These are phyloP conservation scores for Dillenia suffruticosa DNA, from an alignment of 164 flowering plant species.

Conservation along the genomic window DNA sequence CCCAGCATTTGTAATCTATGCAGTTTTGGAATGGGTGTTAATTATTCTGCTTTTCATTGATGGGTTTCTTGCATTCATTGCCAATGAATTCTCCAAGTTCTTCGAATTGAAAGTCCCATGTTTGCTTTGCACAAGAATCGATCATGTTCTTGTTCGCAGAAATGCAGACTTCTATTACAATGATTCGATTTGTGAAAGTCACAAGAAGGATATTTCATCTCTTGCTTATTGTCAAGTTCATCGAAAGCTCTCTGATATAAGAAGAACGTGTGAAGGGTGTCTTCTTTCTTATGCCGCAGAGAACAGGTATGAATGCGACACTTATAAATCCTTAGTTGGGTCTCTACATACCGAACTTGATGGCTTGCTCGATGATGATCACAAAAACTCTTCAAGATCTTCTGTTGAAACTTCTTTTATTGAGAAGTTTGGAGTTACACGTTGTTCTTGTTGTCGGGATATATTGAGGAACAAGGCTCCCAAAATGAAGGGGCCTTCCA, in stretches of 20 bases:
- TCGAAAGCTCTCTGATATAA: conserved; percentile 57
- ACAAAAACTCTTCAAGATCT: conserved; percentile 22
- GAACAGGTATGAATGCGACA: conserved; percentile 48
- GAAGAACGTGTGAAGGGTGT: conserved; percentile 73
- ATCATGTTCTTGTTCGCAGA: conserved; percentile 43
- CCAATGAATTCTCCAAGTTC: conserved; percentile 55
- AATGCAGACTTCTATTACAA: conserved; percentile 54
- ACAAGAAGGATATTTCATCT: conserved; percentile 65
- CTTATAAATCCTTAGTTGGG: conserved; percentile 54
- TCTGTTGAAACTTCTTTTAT: conserved; percentile 10
- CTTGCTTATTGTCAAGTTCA: conserved; percentile 76
- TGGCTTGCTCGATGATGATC: conserved; percentile 49
- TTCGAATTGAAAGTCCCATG: conserved; percentile 76
- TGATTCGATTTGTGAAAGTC: conserved; percentile 62
- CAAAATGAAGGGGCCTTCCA: conserved; percentile 5
- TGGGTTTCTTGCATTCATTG: conserved; percentile 56
- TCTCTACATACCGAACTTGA: conserved; percentile 52
- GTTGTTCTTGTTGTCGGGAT: conserved; percentile 77
- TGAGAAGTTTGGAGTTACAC: conserved; percentile 16
- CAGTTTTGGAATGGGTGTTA: conserved; percentile 71
- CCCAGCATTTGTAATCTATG: conserved; percentile 50
- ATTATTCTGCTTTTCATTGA: conserved; percentile 60
- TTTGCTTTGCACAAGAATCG: conserved; percentile 72
- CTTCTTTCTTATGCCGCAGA: conserved; percentile 72
- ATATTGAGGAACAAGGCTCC: conserved; percentile 37